phyloP scores from a whole-genome alignment of 805 yeast species.

The Pichia nakasei region DNA sequence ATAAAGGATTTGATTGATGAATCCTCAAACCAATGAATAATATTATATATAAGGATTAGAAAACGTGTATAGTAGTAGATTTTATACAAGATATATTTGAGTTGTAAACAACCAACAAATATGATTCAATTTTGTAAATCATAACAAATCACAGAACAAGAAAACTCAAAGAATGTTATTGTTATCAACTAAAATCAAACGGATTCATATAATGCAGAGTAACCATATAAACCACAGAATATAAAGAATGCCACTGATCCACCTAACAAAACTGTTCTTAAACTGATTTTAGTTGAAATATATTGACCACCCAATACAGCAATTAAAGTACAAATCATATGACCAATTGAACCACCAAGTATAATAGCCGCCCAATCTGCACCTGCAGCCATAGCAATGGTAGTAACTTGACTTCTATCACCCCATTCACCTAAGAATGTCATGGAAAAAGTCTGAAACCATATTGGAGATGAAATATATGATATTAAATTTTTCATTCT shows the following conservation, averaged over 20 bases:
- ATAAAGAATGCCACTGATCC: constrained; percentile 83
- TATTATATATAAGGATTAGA: no score
- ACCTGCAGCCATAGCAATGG: constrained; percentile 98
- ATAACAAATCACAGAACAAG: no score
- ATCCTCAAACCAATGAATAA: no score
- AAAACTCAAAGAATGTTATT: no score
- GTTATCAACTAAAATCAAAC: no score
- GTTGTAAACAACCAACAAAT: no score
- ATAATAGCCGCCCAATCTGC: constrained; percentile 85
- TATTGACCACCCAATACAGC: constrained; percentile 94
- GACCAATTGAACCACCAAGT: constrained; percentile 85
- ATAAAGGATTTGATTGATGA: not conserved
- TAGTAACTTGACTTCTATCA: constrained; percentile 95
- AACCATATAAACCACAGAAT: constrained; percentile 73
- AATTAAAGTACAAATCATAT: constrained; percentile 73
- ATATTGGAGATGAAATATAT: constrained; percentile 70
- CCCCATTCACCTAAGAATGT: constrained; percentile 99
- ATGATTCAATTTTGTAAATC: no score
- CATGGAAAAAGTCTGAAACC: constrained; percentile 94
- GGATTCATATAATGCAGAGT: constrained; percentile 43
- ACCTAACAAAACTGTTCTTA: constrained; percentile 86
- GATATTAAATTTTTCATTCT: constrained; percentile 46
- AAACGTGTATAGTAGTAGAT: no score
- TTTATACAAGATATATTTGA: no score
- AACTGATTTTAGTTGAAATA: constrained; percentile 78